Evolutionary conservation across 306 rosid genomes (phyloP), one percentile per base, ranked within the genome.

Genomic region (Carpinus fangiana): DNA sequence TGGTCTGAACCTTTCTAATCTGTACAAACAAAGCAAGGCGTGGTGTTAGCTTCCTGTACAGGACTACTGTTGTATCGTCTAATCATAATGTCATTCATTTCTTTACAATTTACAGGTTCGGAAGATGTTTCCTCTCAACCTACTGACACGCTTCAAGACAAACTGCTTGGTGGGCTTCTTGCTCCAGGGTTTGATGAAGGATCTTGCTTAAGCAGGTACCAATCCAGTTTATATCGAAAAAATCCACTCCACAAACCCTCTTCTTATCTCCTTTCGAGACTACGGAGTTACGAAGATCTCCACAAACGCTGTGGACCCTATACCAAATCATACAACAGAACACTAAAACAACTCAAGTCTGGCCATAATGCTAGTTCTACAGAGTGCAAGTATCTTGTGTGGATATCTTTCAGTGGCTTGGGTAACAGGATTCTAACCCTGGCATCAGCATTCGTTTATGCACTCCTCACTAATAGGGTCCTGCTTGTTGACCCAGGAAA

Each of bases 361-460:
- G 91, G 89, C 38, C 79, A 75, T 56, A 72, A 10, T 50, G 43
- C 75, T 0, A 79, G 86, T 23, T 55, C 90, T 45, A 70, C 83
- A 3, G 81, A 74, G 23, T 91, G 96, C 69, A 86, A 82, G 64
- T 91, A 91, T 80, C 83, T 91, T 34, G 91, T 87, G 17, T 91
- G 90, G 93, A 79, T 91, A 81, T 89, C 96, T 55, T 87, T 74
- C 57, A 89, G 96, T 67, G 96, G 96, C 68, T 84, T 91, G 74
- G 96, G 96, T 73, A 91, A 91, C 79, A 89, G 90, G 84, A 87
- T 91, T 43, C 73, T 91, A 68, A 89, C 93, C 78, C 68, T 91
- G 69, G 90, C 86, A 65, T 89, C 96, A 53, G 88, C 90, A 50
- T 91, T 91, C 81, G 90, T 91, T 8, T 91, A 91, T 61, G 93